Evolutionary conservation across 192 early-diverging fungal genomes (phyloP), one percentile per base, ranked within the genome.

Genomic region (Oehlia diaphana): DNA sequence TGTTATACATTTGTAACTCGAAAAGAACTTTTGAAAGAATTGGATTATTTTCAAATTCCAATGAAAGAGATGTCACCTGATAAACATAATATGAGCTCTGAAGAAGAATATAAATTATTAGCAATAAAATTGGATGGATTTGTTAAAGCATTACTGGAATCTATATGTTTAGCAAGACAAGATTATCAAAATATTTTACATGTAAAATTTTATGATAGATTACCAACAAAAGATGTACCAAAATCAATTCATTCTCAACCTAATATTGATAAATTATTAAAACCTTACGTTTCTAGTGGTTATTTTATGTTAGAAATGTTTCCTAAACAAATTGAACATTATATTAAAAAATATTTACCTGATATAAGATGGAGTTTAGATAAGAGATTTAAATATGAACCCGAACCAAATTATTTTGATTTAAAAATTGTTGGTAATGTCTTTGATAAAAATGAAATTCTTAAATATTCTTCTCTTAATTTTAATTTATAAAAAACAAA

Each of bases 41-140:
- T 73, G n/a, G 35, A 73, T 26, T 73, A 73, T 73, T 73, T 73
- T 58, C 72, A 73, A 50, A 73, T 73, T 58, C 72, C 72, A 28
- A 26, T 58, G 10, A 37, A 26, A 31, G 28, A 50, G 3, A 58
- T 58, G 7, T 50, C 72, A 26, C 39, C 67, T 69, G 67, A 69
- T 69, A 28, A 69, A 8, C 19, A 42, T 19, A 28, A 39, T 37
- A 58, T 58, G 4, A 58, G 19, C 14, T 2, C 19, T 58, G 53
- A 58, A 4, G 53, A 58, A 19, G 53, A 58, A 58, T 58, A 58
- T 58, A 58, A 58, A 58, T 5, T 58, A 58, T 58, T 58, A 58
- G 67, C 67, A 14, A 37, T 16, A 37, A 35, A 35, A 69, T 69
- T 69, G 35, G 67, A 69, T 69, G 35, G 35, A 39, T 69, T 69